Evolutionary conservation across 2,329 filamentous ascomycete species (phyloP).

Genomic region (Colletotrichum magnum): DNA sequence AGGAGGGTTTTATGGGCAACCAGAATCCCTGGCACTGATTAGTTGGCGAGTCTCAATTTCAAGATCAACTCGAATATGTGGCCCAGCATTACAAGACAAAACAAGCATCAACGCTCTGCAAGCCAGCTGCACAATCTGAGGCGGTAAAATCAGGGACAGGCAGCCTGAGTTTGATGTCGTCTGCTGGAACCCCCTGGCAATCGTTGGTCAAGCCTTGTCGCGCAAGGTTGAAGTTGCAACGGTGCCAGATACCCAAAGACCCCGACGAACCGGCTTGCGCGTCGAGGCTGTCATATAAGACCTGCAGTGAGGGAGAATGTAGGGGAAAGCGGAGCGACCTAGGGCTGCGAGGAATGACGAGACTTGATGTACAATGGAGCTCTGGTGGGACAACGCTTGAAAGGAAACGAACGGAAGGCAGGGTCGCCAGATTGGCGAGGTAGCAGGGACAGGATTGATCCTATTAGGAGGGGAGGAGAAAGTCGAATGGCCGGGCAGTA

Average conservation of each 20-base stretch:
- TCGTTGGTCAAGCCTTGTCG: slow-evolving; percentile 1
- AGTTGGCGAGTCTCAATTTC: not conserved
- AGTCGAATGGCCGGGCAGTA: slow-evolving; percentile 10
- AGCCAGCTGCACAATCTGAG: not conserved
- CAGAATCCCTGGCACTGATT: slow-evolving; percentile 77
- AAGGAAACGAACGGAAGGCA: slow-evolving; percentile 20
- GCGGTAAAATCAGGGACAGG: not conserved
- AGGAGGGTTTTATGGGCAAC: slow-evolving; percentile 87
- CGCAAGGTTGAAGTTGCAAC: slow-evolving; percentile 13
- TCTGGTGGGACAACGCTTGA: slow-evolving; percentile 28
- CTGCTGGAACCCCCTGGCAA: not conserved
- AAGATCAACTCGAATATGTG: slow-evolving; percentile 15
- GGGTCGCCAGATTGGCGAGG: slow-evolving; percentile 3
- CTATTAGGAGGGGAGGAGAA: not conserved
- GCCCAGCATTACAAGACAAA: not conserved
- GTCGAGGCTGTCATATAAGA: slow-evolving; percentile 22
- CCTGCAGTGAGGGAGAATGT: slow-evolving; percentile 13
- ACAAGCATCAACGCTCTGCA: not conserved
- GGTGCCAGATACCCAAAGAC: slow-evolving; percentile 35
- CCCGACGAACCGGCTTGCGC: slow-evolving; percentile 12
- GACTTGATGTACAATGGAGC: slow-evolving; percentile 22
- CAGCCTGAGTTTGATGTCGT: slow-evolving; percentile 2
- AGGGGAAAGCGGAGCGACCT: slow-evolving; percentile 12
- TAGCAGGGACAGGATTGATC: not conserved
- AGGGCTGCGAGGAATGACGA: slow-evolving; percentile 6